A percentile compares a stretch with the other conserved stretches of the same genome.
phyloP scores from a whole-genome alignment of 1,284 basidiomycete species.

The Leccinum subatratum region DNA sequence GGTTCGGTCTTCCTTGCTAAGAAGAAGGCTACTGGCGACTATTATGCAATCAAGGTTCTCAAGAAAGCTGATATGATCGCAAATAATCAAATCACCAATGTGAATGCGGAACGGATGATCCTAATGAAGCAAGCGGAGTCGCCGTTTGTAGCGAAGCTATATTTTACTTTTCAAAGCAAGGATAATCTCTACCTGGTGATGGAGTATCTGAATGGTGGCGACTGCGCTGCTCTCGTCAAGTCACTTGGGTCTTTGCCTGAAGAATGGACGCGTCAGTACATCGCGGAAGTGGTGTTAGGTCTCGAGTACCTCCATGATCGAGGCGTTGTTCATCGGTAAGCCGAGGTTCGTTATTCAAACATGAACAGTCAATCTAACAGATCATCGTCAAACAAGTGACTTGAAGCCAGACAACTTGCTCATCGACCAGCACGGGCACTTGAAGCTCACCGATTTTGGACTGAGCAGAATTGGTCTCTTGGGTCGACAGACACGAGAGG shows the following conservation, averaged over 20 bases:
- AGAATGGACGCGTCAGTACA: slow-evolving; percentile 95
- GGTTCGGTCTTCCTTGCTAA: slow-evolving; percentile 98
- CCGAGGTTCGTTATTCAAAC: slow-evolving; percentile 9
- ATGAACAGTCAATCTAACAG: slow-evolving; percentile 10
- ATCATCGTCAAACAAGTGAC: slow-evolving; percentile 56
- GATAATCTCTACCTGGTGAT: slow-evolving; percentile 98
- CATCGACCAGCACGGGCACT: slow-evolving; percentile 92
- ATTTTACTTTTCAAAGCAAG: slow-evolving; percentile 99
- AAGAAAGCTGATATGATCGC: slow-evolving; percentile 99
- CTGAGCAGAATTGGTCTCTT: slow-evolving; percentile 95
- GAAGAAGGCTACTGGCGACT: slow-evolving; percentile 97
- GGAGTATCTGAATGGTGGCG: slow-evolving; percentile 97
- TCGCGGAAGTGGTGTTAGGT: slow-evolving; percentile 93
- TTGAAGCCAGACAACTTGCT: slow-evolving; percentile 97
- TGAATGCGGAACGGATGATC: slow-evolving; percentile 99
- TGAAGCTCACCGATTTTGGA: slow-evolving; percentile 98
- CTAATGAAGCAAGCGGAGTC: slow-evolving; percentile 99
- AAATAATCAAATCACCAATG: slow-evolving; percentile 99
- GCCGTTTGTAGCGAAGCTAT: slow-evolving; percentile 98
- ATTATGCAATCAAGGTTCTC: slow-evolving; percentile 98
- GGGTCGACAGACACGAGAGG: slow-evolving; percentile 89
- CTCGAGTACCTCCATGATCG: slow-evolving; percentile 92
- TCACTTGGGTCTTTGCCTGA: slow-evolving; percentile 89
- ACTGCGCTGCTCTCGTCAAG: slow-evolving; percentile 96
- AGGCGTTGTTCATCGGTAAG: slow-evolving; percentile 94